Evolutionary conservation across 2,329 filamentous ascomycete genomes (phyloP).

Genomic region (Lasiodiplodia gonubiensis): DNA sequence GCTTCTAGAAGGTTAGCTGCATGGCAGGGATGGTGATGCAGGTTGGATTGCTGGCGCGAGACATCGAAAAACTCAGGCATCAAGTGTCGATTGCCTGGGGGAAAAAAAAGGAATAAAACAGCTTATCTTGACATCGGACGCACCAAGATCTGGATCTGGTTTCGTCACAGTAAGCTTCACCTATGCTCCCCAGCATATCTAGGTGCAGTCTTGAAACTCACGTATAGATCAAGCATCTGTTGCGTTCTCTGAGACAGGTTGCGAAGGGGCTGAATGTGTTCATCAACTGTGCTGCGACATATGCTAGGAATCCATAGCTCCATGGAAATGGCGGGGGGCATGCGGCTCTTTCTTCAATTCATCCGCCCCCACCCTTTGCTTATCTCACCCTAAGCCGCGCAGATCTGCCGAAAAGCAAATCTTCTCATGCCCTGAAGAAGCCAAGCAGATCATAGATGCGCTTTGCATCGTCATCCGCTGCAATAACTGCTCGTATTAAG

Average conservation of each 20-base stretch:
- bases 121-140: too few relatives aligned
- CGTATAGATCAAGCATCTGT: too few relatives aligned
- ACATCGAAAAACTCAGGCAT: neutral
- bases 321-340: neutral
- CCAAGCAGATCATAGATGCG: neutral
- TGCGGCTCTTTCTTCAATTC: neutral
- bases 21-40: neutral
- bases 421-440: neutral
- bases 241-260: too few relatives aligned
- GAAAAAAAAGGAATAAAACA: too few relatives aligned
- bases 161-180: too few relatives aligned
- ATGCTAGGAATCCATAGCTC: too few relatives aligned
- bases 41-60: neutral
- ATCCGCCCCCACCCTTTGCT: neutral
- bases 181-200: too few relatives aligned
- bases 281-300: too few relatives aligned
- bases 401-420: constrained; percentile 14
- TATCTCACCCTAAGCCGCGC: constrained; percentile 2
- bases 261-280: too few relatives aligned
- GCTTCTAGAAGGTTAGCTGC: constrained; percentile 19
- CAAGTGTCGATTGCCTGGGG: too few relatives aligned
- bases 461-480: neutral
- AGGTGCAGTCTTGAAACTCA: too few relatives aligned
- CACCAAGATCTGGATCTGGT: too few relatives aligned
- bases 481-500: constrained; percentile 3